Evolutionary conservation across 2,329 filamentous ascomycete species (phyloP), one percentile per base, ranked within the genome.

Genomic region (Akanthomyces uredinophilus): DNA sequence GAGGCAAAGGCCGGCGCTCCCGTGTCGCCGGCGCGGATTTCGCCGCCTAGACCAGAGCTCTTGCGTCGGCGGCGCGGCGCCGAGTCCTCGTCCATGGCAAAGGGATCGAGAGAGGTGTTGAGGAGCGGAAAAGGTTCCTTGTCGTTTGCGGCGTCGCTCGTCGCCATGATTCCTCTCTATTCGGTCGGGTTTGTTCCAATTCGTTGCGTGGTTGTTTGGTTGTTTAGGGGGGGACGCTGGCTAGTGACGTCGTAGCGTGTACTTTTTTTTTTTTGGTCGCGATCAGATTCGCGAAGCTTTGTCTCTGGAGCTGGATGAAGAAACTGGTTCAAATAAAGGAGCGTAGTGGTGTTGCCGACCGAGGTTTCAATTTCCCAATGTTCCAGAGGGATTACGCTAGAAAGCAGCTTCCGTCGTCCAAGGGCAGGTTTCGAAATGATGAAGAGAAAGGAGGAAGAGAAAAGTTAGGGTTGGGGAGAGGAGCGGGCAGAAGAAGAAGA

Each of bases 51-150:
- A 39, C 77, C 79, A 72, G 82, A 85, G 64, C 82, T 84, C 76
- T 84, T 84, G 65, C 83, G 79, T 66, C 81, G 78, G 62, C 81
- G 78, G 66, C 80, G 79, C 51, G 76, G 70, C 53, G 70, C 68
- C 63, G 41, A 47, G 24, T 71, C 73, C 66, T 69, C 71, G 63
- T 75, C 72, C 63, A 74, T 68, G 51, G 66, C 69, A 50, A 80
- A 71, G 68, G 82, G 79, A 65, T 83, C 79, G 65, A 78, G 77
- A 56, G 80, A 76, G 55, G 78, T 77, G 71, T 78, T 82, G 66
- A 86, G 77, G 44, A 80, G 74, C 61, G 83, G 83, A 64, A 86
- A 86, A 22, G 83, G 83, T 71, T 86, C 83, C 53, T 62, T 62
- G 27, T 62, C 60, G 43, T 24, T 64, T 24, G 54, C 41, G 43